These are phyloP conservation scores for Rhododendron ferrugineum DNA, from an alignment of 148 eudicot genomes.

Conservation along the genomic window DNA sequence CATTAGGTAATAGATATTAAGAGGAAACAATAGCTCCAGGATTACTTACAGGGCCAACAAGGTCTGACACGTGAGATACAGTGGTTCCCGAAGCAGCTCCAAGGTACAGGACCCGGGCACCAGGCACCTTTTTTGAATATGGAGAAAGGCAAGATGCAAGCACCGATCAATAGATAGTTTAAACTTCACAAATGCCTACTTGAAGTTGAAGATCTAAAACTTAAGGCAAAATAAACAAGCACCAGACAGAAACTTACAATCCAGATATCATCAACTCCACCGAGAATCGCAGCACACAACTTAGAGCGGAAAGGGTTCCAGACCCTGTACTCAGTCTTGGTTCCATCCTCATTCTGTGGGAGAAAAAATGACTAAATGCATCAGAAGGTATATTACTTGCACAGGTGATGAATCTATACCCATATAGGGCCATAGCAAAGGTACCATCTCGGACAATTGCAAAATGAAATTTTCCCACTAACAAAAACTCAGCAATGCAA, in stretches of 20 bases:
- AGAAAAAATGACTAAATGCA: not conserved
- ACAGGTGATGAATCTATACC: not conserved
- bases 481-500: too few relatives aligned
- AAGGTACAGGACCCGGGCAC: slow-evolving; percentile 76
- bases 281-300: slow-evolving; percentile 82
- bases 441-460: not conserved
- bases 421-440: not conserved
- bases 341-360: slow-evolving; percentile 67
- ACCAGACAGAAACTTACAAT: slow-evolving; percentile 51
- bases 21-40: not conserved
- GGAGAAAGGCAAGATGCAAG: not conserved
- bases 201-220: not conserved
- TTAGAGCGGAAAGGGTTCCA: slow-evolving; percentile 92
- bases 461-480: not conserved
- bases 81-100: slow-evolving; percentile 99
- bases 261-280: slow-evolving; percentile 80
- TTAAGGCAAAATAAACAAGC: not conserved
- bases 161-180: not conserved
- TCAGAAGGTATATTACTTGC: not conserved
- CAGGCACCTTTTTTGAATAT: slow-evolving; percentile 52
- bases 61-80: slow-evolving; percentile 85
- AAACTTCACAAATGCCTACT: not conserved
- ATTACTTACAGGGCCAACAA: slow-evolving; percentile 84
- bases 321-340: slow-evolving; percentile 77
- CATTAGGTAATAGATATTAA: not conserved